A percentile compares a stretch with the other conserved stretches of the same genome.
Evolutionary conservation across 768 basidiomycete species (phyloP).

Genomic region (Trametes elegans): DNA sequence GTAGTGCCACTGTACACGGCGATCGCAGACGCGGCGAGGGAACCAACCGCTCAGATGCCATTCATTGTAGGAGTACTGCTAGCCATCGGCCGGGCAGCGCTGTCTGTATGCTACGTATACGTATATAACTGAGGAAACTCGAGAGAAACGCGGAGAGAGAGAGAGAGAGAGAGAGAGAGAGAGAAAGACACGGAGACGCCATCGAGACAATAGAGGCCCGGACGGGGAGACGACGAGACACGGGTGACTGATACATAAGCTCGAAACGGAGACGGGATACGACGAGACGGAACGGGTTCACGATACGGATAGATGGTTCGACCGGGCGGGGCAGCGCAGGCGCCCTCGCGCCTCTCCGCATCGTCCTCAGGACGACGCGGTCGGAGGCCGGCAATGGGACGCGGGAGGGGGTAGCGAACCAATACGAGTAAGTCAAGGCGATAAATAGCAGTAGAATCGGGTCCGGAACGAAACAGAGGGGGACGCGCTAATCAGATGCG

Average conservation of each 20-base stretch:
- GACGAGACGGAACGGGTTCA: slow-evolving; percentile 11
- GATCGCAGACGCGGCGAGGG: not conserved
- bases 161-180: not conserved
- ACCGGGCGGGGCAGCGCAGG: not conserved
- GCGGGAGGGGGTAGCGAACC: slow-evolving; percentile 6
- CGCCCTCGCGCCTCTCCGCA: not conserved
- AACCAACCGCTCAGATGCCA: not conserved
- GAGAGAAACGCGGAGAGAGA: not conserved
- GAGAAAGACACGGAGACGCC: not conserved
- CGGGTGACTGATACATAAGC: slow-evolving; percentile 8
- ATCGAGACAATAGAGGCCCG: slow-evolving; percentile 11
- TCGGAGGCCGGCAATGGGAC: not conserved
- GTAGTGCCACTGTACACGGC: not conserved
- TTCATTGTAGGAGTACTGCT: slow-evolving; percentile 5
- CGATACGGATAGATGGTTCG: slow-evolving; percentile 9
- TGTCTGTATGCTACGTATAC: slow-evolving; percentile 15
- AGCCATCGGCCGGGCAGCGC: slow-evolving; percentile 11
- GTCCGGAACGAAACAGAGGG: not conserved
- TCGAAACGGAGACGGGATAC: slow-evolving; percentile 1
- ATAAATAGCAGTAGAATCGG: slow-evolving; percentile 9
- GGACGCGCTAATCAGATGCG: not conserved
- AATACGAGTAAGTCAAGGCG: slow-evolving; percentile 14
- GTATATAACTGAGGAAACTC: not conserved
- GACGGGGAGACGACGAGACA: not conserved
- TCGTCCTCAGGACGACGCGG: not conserved